phyloP scores from a whole-genome alignment of 2,329 filamentous ascomycete genomes.

The Emericellopsis atlantica region DNA sequence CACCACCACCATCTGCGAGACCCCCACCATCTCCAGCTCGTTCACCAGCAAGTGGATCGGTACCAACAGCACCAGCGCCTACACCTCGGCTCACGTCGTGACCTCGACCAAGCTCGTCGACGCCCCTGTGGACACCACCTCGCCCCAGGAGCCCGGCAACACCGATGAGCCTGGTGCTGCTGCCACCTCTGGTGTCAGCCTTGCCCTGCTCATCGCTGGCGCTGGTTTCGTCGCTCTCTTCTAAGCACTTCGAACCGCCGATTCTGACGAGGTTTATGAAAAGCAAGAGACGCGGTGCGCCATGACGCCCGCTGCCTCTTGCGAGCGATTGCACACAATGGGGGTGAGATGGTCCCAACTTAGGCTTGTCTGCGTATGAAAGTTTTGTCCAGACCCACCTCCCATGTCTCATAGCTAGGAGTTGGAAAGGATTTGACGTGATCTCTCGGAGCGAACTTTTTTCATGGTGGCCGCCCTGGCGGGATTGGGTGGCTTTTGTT shows the following conservation, averaged over 20 bases:
- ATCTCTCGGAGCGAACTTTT: not conserved
- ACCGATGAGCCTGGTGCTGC: conserved; percentile 13
- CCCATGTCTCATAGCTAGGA: no score
- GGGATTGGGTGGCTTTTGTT: not conserved
- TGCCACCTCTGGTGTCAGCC: conserved; percentile 18
- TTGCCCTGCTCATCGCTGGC: conserved; percentile 21
- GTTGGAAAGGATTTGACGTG: no score
- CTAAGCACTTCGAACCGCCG: conserved; percentile 10
- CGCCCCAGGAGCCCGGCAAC: conserved; percentile 2
- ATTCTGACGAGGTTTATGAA: no score
- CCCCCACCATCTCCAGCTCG: conserved; percentile 12
- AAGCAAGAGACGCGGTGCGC: no score
- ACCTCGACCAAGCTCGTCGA: conserved; percentile 5
- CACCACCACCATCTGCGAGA: conserved; percentile 12
- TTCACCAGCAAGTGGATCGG: conserved; percentile 5
- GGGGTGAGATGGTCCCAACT: not conserved
- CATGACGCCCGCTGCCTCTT: no score
- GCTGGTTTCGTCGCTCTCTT: conserved; percentile 19
- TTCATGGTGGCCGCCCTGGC: not conserved
- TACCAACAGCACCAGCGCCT: conserved; percentile 16
- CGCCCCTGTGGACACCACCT: conserved; percentile 5
- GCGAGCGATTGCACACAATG: no score
- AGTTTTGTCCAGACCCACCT: not conserved
- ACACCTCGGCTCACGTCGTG: not conserved
- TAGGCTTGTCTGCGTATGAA: not conserved